These are phyloP conservation scores for Kodamaea alishanica DNA, from an alignment of 1,139 yeast species.

Conservation along the genomic window DNA sequence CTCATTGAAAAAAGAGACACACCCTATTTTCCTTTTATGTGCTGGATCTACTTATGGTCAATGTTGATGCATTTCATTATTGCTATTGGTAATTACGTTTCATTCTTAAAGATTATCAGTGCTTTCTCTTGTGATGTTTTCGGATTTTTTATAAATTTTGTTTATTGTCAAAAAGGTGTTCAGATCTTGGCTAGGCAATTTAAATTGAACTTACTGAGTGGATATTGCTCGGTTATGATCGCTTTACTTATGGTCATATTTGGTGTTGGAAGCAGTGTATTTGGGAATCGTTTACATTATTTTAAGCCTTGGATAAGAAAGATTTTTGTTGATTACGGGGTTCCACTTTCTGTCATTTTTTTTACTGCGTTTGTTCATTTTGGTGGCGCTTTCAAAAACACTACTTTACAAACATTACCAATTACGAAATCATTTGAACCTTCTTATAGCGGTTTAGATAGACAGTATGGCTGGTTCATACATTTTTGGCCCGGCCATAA, in stretches of 20 bases:
- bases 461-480: slow-evolving; percentile 68
- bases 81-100: slow-evolving; percentile 68
- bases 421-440: slow-evolving; percentile 76
- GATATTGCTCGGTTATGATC: slow-evolving; percentile 72
- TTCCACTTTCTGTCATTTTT: slow-evolving; percentile 77
- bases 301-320: slow-evolving; percentile 60
- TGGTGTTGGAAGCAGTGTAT: slow-evolving; percentile 62
- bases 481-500: slow-evolving; percentile 66
- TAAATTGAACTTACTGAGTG: slow-evolving; percentile 46
- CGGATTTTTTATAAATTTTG: slow-evolving; percentile 85
- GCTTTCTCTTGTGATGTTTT: slow-evolving; percentile 88
- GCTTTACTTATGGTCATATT: slow-evolving; percentile 70
- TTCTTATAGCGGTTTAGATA: slow-evolving; percentile 40
- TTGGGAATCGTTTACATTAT: slow-evolving; percentile 60
- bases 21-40: slow-evolving; percentile 88
- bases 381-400: slow-evolving; percentile 63
- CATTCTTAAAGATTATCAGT: slow-evolving; percentile 69
- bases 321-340: slow-evolving; percentile 79
- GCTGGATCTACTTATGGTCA: slow-evolving; percentile 93
- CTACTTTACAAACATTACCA: slow-evolving; percentile 59
- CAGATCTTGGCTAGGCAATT: slow-evolving; percentile 78
- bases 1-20: slow-evolving; percentile 62
- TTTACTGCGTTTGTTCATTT: slow-evolving; percentile 91
- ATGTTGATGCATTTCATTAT: slow-evolving; percentile 75
- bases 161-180: slow-evolving; percentile 89